A percentile compares a stretch with the other conserved stretches of the same genome.
phyloP scores from a whole-genome alignment of 2,329 filamentous ascomycete genomes.

The Xylariales sp. region DNA sequence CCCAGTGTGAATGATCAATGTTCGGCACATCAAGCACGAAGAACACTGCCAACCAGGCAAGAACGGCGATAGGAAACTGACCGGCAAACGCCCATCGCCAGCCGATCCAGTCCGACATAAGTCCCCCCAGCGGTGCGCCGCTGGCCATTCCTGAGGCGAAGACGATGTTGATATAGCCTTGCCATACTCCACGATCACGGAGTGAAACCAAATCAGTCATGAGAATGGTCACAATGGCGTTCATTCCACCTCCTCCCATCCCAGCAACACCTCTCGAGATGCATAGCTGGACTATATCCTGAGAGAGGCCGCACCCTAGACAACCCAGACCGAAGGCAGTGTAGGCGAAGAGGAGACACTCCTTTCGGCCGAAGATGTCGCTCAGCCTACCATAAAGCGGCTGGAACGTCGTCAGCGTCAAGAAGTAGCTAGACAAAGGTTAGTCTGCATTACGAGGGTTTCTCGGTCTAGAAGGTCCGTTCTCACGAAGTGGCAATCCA shows the following conservation, averaged over 20 bases:
- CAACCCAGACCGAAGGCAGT: conserved; percentile 54
- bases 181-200: conserved; percentile 59
- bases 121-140: conserved; percentile 66
- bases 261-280: conserved; percentile 39
- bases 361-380: conserved; percentile 58
- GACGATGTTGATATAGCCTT: conserved; percentile 60
- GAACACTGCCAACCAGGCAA: conserved; percentile 61
- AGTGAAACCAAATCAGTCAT: conserved; percentile 59
- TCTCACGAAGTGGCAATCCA: conserved; percentile 56
- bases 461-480: conserved; percentile 17
- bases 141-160: conserved; percentile 63
- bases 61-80: conserved; percentile 63
- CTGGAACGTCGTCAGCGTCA: conserved; percentile 32
- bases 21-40: conserved; percentile 58
- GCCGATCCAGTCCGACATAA: conserved; percentile 67
- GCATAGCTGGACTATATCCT: conserved; percentile 56
- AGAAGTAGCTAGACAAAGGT: neutral
- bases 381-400: conserved; percentile 59
- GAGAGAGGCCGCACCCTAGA: conserved; percentile 53
- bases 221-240: conserved; percentile 56
- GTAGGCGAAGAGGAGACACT: conserved; percentile 54
- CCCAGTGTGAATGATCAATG: conserved; percentile 56
- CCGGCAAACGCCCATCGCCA: conserved; percentile 73
- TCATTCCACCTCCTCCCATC: conserved; percentile 61
- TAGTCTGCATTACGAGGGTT: neutral